Evolutionary conservation across 140 eudicot species (phyloP), one percentile per base, ranked within the genome.

Genomic region (Anethum foeniculum): DNA sequence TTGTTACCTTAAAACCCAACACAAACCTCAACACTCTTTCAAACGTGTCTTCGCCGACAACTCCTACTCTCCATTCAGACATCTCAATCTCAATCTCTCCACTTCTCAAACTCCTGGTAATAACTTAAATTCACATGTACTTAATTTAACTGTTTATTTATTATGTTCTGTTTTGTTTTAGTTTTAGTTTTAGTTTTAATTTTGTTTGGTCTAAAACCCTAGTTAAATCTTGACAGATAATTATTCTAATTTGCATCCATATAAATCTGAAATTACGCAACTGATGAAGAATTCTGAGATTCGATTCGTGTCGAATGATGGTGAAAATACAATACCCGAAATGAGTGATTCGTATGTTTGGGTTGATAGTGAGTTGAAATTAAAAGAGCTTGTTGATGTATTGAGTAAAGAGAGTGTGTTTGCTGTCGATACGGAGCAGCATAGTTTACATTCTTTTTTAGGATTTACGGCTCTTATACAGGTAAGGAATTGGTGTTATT

Each of bases 391-490:
- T 38, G 97, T 78, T 18, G 90, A 89, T 65, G 86, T 83, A 23
- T 90, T 95, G 89, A 86, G 90, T 79, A 83, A 90, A 71, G 91
- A 90, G 80, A 88, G 72, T 79, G 96, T 90, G 32, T 90, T 95
- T 86, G 97, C 85, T 25, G 99, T 95, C 51, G 99, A 95, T 85
- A 95, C 97, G 6, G 99, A 95, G 88, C 99, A 95, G 64, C 99
- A 95, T 83, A 87, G 97, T 80, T 87, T 95, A 48, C 86, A 94
- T 49, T 92, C 99, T 2, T 95, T 95, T 84, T 84, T 90, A 82
- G 99, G 99, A 77, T 95, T 95, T 84, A 95, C 97, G 4, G 97
- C 97, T 83, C 96, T 95, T 39, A 68, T 95, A 79, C 99, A 95
- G 97, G 99, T 92, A 46, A 6, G 41, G 38, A 67, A 0, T 23